phyloP scores from a whole-genome alignment of 148 eudicot genomes.

The Vaccinium myrtillus region DNA sequence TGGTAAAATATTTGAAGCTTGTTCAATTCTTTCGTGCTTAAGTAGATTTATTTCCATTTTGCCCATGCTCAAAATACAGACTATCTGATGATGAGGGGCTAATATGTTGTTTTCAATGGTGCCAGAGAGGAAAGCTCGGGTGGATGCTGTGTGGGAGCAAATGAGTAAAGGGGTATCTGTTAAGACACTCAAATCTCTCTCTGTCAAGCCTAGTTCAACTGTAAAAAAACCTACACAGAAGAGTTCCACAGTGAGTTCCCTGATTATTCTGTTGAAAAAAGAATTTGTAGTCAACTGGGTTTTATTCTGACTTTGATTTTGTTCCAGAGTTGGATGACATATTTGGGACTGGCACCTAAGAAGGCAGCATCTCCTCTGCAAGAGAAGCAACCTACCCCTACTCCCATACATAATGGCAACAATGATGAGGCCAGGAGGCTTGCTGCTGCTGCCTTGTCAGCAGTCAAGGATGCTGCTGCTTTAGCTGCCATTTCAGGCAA shows the following conservation, averaged over 20 bases:
- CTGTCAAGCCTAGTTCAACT: slow-evolving; percentile 36
- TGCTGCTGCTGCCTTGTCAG: slow-evolving; percentile 88
- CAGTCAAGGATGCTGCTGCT: slow-evolving; percentile 67
- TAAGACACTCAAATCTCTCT: slow-evolving; percentile 55
- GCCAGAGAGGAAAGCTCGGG: slow-evolving; percentile 75
- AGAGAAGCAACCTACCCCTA: slow-evolving; percentile 26
- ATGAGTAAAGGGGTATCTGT: slow-evolving; percentile 86
- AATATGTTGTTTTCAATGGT: slow-evolving; percentile 18
- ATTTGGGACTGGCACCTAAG: slow-evolving; percentile 62
- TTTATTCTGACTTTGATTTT: not conserved
- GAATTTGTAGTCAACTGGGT: not conserved
- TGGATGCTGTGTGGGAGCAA: slow-evolving; percentile 86
- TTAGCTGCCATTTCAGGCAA: slow-evolving; percentile 38
- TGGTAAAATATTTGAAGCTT: slow-evolving; percentile 34
- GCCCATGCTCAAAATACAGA: not conserved
- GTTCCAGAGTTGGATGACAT: slow-evolving; percentile 73
- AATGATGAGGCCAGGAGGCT: slow-evolving; percentile 74
- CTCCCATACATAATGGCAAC: slow-evolving; percentile 39
- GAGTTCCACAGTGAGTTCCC: slow-evolving; percentile 41
- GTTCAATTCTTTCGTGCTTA: not conserved
- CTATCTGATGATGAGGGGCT: not conserved
- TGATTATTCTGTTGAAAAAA: not conserved
- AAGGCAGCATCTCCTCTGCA: slow-evolving; percentile 32
- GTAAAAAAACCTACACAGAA: slow-evolving; percentile 33
- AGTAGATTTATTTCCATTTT: not conserved